Base-by-base conservation (phyloP, 163 green algal genomes). In the Prototheca stagnorum region DNA sequence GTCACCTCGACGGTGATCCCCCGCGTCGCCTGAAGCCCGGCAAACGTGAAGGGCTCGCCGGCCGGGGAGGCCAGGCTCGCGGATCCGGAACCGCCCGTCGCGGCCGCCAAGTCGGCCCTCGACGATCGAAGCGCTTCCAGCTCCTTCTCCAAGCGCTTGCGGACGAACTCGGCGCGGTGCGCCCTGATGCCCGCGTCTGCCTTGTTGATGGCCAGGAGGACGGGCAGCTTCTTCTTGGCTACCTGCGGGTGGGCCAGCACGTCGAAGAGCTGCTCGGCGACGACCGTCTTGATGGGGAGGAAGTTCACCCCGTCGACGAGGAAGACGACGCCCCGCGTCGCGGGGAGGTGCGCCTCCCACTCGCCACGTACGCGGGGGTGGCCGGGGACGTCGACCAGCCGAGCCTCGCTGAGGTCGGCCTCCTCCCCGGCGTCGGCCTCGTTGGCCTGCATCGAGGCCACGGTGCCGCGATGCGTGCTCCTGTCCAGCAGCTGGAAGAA, bases 161-260 rank as follows among this genome's bases (percentile, higher is more conserved):
- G 52, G 6, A 91, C 68, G 49, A 92, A 92, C 8, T 86, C 72
- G 21, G 74, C 50, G 0, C 78, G 73, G 64, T 88, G 72, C 20
- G 81, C 79, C 35, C 68, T 75, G n/a, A 71, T 46, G 17, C 74
- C 70, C 34, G 66, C 53, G 50, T 92, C 81, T 26, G 61, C 54
- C 58, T 92, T 92, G 70, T 92, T 92, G 70, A 74, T 86, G 21
- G 65, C 76, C 50, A 92, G 44, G 42, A 92, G 55, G 34, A 92
- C 27, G 1, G 81, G 81, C 25, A 83, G n/a, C 16, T 65, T 49
- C n/a, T 55, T 48, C 23, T 52, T 49, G 9, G 27, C 45, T 23
- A 89, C 35, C 4, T 34, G 41, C 15, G 62, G 44, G 34, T 67
- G 20, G 8, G 49, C 34, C 31, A 88, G 37, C 24, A 84, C 44